Evolutionary conservation across 2,329 filamentous ascomycete species (phyloP).

Genomic region (Calonectria ilicicola): DNA sequence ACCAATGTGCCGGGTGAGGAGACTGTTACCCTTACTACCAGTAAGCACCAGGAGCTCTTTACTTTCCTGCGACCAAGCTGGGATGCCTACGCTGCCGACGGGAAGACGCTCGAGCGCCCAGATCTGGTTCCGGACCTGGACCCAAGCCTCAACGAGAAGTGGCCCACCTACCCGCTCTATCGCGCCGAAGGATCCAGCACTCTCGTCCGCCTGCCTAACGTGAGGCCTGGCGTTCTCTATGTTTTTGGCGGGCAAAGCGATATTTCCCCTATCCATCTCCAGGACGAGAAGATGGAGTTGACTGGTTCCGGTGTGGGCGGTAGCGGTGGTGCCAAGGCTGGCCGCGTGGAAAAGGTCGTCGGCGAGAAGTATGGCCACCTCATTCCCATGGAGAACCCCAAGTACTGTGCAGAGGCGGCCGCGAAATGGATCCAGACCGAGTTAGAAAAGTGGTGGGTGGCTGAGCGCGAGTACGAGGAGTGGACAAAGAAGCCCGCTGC

Average conservation of each 20-base stretch:
- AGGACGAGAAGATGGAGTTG: slow-evolving; percentile 69
- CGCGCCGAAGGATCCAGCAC: slow-evolving; percentile 71
- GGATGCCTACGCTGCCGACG: slow-evolving; percentile 54
- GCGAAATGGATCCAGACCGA: slow-evolving; percentile 69
- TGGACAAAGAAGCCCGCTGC: slow-evolving; percentile 63
- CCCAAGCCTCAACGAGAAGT: slow-evolving; percentile 49
- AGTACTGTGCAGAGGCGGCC: slow-evolving; percentile 71
- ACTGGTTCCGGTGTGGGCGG: slow-evolving; percentile 77
- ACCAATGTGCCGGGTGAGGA: slow-evolving; percentile 65
- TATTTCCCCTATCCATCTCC: slow-evolving; percentile 63
- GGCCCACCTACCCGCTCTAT: slow-evolving; percentile 69
- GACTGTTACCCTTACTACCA: slow-evolving; percentile 80
- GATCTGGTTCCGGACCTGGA: slow-evolving; percentile 60
- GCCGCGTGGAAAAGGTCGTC: slow-evolving; percentile 74
- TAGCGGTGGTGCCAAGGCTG: slow-evolving; percentile 71
- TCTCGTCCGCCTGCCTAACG: slow-evolving; percentile 66
- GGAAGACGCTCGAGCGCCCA: slow-evolving; percentile 53
- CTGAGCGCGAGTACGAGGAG: slow-evolving; percentile 67
- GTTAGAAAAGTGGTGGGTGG: slow-evolving; percentile 65
- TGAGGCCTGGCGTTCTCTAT: slow-evolving; percentile 77
- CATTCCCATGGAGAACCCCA: slow-evolving; percentile 84
- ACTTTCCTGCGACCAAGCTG: slow-evolving; percentile 77
- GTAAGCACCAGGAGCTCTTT: slow-evolving; percentile 84
- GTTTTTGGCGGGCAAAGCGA: slow-evolving; percentile 73
- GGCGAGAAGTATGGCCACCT: slow-evolving; percentile 80